A percentile compares a stretch with the other conserved stretches of the same genome.
These are phyloP conservation scores for Trametes cinnabarina DNA, from an alignment of 768 basidiomycete species.

Conservation along the genomic window DNA sequence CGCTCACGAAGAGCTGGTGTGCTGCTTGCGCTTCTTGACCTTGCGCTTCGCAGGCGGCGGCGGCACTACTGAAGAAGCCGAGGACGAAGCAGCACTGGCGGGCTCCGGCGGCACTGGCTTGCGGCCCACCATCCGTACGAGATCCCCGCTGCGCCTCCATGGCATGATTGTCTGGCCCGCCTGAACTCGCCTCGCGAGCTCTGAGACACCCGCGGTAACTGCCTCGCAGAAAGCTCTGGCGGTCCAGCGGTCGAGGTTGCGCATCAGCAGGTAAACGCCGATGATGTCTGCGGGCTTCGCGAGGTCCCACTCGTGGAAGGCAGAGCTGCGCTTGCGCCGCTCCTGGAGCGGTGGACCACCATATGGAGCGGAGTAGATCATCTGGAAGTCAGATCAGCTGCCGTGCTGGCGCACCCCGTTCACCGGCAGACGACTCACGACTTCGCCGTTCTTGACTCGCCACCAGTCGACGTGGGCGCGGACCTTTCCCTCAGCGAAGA, in stretches of 20 bases:
- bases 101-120: background rate
- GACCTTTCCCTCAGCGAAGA: slow-evolving; percentile 52
- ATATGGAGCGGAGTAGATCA: slow-evolving; percentile 51
- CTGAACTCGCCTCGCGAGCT: slow-evolving; percentile 24
- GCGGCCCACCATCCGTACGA: background rate
- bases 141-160: slow-evolving; percentile 46
- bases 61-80: background rate
- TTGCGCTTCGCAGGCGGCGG: slow-evolving; percentile 9
- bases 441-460: background rate
- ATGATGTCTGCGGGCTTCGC: slow-evolving; percentile 44
- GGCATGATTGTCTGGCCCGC: slow-evolving; percentile 25
- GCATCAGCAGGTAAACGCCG: slow-evolving; percentile 48
- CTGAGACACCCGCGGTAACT: slow-evolving; percentile 39
- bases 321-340: slow-evolving; percentile 19
- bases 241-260: slow-evolving; percentile 55
- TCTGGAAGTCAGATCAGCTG: slow-evolving; percentile 30
- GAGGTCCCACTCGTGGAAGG: slow-evolving; percentile 52
- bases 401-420: too few species aligned
- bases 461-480: slow-evolving; percentile 60
- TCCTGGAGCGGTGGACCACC: slow-evolving; percentile 15
- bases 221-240: slow-evolving; percentile 40
- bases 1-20: background rate
- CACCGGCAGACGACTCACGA: background rate
- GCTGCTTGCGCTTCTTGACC: slow-evolving; percentile 4
- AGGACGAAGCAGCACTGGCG: background rate